Conservation (phyloP, 2,329 filamentous ascomycete genomes). For the Cytospora leucostoma region DNA sequence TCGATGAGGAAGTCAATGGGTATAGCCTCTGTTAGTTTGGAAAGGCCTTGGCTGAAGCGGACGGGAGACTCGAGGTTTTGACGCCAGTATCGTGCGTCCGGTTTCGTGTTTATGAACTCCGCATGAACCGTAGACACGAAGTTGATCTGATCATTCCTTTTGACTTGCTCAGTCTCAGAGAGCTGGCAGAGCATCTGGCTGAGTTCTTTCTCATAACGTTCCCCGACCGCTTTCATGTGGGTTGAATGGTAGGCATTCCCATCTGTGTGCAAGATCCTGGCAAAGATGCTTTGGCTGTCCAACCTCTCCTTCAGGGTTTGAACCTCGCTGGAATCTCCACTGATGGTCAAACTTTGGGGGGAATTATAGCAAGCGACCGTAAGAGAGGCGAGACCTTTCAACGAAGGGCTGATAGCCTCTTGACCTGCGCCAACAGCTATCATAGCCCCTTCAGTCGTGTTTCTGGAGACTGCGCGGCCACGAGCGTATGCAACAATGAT, state of each 20-base stretch:
- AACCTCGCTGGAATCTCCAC: slow-evolving; percentile 33
- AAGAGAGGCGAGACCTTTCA: slow-evolving; percentile 34
- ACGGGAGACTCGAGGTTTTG: slow-evolving; percentile 20
- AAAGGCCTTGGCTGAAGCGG: neutral
- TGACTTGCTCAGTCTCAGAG: no score
- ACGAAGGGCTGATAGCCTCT: slow-evolving; percentile 43
- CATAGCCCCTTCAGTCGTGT: slow-evolving; percentile 47
- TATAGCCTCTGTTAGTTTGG: neutral
- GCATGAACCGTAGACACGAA: neutral
- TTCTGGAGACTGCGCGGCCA: neutral
- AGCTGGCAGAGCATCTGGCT: neutral
- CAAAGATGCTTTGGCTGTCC: slow-evolving; percentile 28
- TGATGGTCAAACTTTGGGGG: slow-evolving; percentile 34
- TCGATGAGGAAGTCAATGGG: no score
- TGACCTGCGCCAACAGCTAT: slow-evolving; percentile 53
- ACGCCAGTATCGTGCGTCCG: slow-evolving; percentile 7
- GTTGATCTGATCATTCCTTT: neutral
- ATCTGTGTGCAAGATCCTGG: slow-evolving; percentile 30
- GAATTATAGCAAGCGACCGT: slow-evolving; percentile 31
- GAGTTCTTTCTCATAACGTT: neutral
- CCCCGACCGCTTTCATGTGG: slow-evolving; percentile 31
- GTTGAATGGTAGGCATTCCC: slow-evolving; percentile 36
- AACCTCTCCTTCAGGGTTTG: slow-evolving; percentile 14
- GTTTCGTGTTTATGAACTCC: neutral
- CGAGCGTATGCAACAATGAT: slow-evolving; percentile 29